phyloP scores from a whole-genome alignment of 495 filamentous ascomycete species.

The Neurospora discreta region DNA sequence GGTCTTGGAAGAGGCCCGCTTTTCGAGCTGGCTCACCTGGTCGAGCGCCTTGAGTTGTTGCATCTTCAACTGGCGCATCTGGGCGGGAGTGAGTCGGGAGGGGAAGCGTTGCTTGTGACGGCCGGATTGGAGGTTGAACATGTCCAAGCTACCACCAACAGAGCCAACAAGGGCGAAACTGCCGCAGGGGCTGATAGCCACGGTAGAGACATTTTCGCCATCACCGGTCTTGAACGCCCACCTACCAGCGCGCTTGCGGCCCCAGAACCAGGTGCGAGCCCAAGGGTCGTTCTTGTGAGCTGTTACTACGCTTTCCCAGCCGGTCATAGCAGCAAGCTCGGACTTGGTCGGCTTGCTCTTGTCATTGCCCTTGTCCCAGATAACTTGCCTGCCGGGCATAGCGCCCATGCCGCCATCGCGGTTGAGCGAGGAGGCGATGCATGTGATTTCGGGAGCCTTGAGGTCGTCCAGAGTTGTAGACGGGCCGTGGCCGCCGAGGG shows the following conservation, averaged over 20 bases:
- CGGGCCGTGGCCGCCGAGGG: slow-evolving; percentile 32
- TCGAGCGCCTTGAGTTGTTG: slow-evolving; percentile 39
- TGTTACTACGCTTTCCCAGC: slow-evolving; percentile 94
- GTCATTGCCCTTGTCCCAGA: slow-evolving; percentile 66
- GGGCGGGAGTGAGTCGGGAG: slow-evolving; percentile 50
- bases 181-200: slow-evolving; percentile 81
- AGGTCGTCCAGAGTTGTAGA: slow-evolving; percentile 57
- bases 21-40: slow-evolving; percentile 36
- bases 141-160: slow-evolving; percentile 66
- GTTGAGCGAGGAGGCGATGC: slow-evolving; percentile 80
- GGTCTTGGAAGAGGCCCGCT: slow-evolving; percentile 18
- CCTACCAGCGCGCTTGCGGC: slow-evolving; percentile 77
- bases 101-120: slow-evolving; percentile 77
- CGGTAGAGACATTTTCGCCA: slow-evolving; percentile 71
- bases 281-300: slow-evolving; percentile 79
- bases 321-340: slow-evolving; percentile 57
- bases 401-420: slow-evolving; percentile 86
- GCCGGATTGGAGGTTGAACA: slow-evolving; percentile 96
- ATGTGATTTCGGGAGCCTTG: slow-evolving; percentile 82
- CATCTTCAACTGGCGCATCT: slow-evolving; percentile 50
- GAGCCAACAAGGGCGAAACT: slow-evolving; percentile 92
- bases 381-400: slow-evolving; percentile 50
- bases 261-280: slow-evolving; percentile 96
- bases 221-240: slow-evolving; percentile 89
- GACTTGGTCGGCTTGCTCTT: slow-evolving; percentile 45